Evolutionary conservation across 331 rosid genomes (phyloP).

Genomic region (Spiraea crenata): DNA sequence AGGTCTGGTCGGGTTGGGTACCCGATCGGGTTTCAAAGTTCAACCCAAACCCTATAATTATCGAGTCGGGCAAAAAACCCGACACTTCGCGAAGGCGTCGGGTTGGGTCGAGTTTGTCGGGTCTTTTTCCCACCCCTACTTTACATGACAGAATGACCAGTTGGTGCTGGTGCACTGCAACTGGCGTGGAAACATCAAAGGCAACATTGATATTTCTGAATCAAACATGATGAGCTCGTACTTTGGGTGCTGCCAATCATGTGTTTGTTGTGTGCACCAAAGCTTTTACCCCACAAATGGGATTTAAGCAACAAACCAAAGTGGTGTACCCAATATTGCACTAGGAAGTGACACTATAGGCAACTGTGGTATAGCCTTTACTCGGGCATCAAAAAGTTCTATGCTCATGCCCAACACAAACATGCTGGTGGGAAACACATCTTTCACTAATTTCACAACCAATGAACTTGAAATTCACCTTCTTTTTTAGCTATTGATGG

Average conservation of each 20-base stretch:
- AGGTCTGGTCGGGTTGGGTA: too few relatives aligned
- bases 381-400: conserved; percentile 33
- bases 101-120: too few relatives aligned
- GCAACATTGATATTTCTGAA: not conserved
- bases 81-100: too few relatives aligned
- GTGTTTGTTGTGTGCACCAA: conserved; percentile 14
- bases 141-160: too few relatives aligned
- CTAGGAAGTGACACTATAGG: conserved; percentile 9
- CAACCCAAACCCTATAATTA: too few relatives aligned
- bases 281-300: conserved; percentile 18
- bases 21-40: too few relatives aligned
- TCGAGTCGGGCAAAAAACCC: too few relatives aligned
- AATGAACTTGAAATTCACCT: not conserved
- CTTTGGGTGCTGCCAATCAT: conserved; percentile 18
- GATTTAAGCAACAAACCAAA: conserved; percentile 15
- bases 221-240: not conserved
- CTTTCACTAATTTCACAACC: conserved; percentile 11
- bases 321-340: conserved; percentile 27
- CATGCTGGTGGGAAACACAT: conserved; percentile 43
- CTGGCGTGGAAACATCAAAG: not conserved
- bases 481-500: not conserved
- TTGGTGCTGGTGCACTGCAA: not conserved
- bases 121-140: too few relatives aligned
- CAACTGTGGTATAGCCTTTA: conserved; percentile 14
- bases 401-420: conserved; percentile 11